Percentiles rank a stretch among this genome's conserved stretches.
These are phyloP conservation scores for Aspergillus felis DNA, from an alignment of 2,329 filamentous ascomycete species.

Conservation along the genomic window DNA sequence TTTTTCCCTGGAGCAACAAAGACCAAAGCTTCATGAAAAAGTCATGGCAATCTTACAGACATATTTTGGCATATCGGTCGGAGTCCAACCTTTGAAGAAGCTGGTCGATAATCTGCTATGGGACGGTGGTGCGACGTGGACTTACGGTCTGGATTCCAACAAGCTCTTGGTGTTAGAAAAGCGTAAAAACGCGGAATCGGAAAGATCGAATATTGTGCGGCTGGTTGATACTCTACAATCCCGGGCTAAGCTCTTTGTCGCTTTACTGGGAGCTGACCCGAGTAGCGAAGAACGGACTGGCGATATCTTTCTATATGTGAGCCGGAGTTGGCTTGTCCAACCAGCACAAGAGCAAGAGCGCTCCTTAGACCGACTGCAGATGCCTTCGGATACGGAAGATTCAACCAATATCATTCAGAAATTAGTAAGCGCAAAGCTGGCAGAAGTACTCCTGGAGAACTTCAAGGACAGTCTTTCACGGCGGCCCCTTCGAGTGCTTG, in stretches of 20 bases:
- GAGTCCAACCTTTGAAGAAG: constrained; percentile 32
- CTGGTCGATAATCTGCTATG: constrained; percentile 40
- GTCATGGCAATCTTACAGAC: constrained; percentile 32
- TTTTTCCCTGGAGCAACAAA: constrained; percentile 30
- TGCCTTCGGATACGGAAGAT: constrained; percentile 19
- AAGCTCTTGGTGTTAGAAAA: constrained; percentile 25
- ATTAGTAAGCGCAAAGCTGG: constrained; percentile 39
- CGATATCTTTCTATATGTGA: constrained; percentile 42
- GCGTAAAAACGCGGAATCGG: constrained; percentile 13
- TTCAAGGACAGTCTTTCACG: constrained; percentile 42
- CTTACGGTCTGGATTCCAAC: constrained; percentile 23
- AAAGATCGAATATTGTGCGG: constrained; percentile 26
- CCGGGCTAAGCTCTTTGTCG: constrained; percentile 36
- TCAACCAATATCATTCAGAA: constrained; percentile 30
- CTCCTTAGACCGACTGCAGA: constrained; percentile 8
- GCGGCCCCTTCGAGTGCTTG: constrained; percentile 37
- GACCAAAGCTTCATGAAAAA: constrained; percentile 24
- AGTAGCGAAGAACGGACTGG: constrained; percentile 38
- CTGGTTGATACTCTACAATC: constrained; percentile 33
- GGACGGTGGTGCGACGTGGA: constrained; percentile 38
- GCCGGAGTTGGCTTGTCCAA: constrained; percentile 39
- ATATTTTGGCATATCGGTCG: constrained; percentile 40
- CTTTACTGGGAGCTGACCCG: constrained; percentile 36
- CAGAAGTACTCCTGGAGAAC: constrained; percentile 39
- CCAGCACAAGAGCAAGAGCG: constrained; percentile 8